phyloP scores from a whole-genome alignment of 345 rosid species.

The Populus alba region DNA sequence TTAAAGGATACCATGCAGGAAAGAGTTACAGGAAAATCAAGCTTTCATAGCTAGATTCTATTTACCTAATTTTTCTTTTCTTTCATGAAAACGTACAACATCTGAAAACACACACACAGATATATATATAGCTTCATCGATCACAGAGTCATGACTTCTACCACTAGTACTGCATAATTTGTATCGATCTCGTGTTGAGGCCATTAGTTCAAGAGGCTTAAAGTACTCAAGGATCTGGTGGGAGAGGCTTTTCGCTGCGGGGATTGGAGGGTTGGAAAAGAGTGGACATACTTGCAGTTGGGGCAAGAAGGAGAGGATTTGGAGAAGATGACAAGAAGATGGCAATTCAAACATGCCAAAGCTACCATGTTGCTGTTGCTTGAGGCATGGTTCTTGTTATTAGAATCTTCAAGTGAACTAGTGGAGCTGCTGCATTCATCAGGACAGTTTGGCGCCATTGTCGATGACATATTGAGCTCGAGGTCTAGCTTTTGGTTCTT shows the following conservation, averaged over 20 bases:
- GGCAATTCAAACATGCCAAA: constrained; percentile 48
- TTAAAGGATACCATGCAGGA: not conserved
- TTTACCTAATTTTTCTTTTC: not conserved
- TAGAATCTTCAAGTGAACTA: not conserved
- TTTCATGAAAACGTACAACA: not conserved
- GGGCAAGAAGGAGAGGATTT: constrained; percentile 52
- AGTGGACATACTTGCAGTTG: constrained; percentile 53
- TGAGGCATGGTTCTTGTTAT: constrained; percentile 7
- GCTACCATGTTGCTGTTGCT: constrained; percentile 42
- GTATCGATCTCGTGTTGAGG: not conserved
- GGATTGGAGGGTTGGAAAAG: constrained; percentile 26
- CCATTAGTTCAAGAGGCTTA: constrained; percentile 39
- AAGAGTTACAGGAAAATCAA: not conserved
- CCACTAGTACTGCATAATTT: not conserved
- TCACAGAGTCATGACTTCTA: not conserved
- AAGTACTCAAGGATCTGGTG: constrained; percentile 23
- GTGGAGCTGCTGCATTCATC: not conserved
- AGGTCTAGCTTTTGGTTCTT: constrained; percentile 42
- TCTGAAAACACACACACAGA: not conserved
- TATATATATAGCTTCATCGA: not conserved
- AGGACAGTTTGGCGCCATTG: not conserved
- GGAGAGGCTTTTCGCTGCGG: constrained; percentile 20
- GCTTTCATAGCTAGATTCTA: not conserved
- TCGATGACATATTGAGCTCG: constrained; percentile 41
- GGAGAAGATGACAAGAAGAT: constrained; percentile 49